These are phyloP conservation scores for Mycocentrospora acerina DNA, from an alignment of 2,329 filamentous ascomycete genomes.

Conservation along the genomic window DNA sequence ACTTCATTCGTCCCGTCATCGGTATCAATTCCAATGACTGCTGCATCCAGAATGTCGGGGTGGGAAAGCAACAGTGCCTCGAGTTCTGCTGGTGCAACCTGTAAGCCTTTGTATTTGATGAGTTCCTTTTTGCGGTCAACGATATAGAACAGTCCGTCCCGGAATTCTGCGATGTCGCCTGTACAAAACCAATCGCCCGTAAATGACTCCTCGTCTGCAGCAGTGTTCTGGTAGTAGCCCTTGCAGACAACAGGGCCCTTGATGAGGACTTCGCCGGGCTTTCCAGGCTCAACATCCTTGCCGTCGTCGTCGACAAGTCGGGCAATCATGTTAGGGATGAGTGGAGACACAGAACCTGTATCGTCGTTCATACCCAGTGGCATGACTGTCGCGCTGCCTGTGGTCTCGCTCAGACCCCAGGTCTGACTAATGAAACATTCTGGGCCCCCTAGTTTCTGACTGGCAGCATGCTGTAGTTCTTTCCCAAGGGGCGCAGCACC, in stretches of 20 bases:
- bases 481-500: slow-evolving; percentile 61
- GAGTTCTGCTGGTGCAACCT: slow-evolving; percentile 53
- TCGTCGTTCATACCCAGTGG: slow-evolving; percentile 45
- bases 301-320: slow-evolving; percentile 40
- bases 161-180: slow-evolving; percentile 42
- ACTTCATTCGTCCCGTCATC: slow-evolving; percentile 43
- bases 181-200: slow-evolving; percentile 42
- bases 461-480: slow-evolving; percentile 55
- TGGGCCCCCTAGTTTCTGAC: slow-evolving; percentile 51
- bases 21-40: slow-evolving; percentile 48
- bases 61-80: slow-evolving; percentile 49
- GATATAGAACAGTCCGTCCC: slow-evolving; percentile 44
- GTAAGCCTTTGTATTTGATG: slow-evolving; percentile 54
- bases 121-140: slow-evolving; percentile 48
- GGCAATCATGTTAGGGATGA: slow-evolving; percentile 44
- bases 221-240: slow-evolving; percentile 41
- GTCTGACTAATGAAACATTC: slow-evolving; percentile 53
- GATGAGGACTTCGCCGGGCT: slow-evolving; percentile 37
- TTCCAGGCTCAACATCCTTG: slow-evolving; percentile 32
- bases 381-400: slow-evolving; percentile 50
- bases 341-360: slow-evolving; percentile 50
- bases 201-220: slow-evolving; percentile 32
- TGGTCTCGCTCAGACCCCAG: slow-evolving; percentile 62
- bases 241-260: slow-evolving; percentile 41
- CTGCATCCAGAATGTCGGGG: slow-evolving; percentile 45